Percentiles rank a stretch among this genome's conserved stretches.
phyloP scores from a whole-genome alignment of 768 basidiomycete species.

The Kwoniella mangroviensis region DNA sequence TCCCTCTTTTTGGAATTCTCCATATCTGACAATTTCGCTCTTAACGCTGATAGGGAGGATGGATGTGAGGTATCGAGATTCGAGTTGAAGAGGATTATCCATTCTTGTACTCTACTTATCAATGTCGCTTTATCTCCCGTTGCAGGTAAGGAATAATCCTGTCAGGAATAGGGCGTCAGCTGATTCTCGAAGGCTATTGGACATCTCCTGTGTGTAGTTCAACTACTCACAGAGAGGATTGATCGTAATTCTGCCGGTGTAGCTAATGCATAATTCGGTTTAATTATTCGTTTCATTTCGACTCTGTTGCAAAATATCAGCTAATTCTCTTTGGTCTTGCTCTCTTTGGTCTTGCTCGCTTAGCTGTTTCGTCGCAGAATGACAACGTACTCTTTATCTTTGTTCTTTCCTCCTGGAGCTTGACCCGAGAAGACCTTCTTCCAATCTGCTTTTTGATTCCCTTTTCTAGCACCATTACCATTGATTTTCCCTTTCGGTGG shows the following conservation, averaged over 20 bases:
- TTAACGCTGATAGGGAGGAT: constrained; percentile 44
- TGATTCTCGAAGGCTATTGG: neutral
- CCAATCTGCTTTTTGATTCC: constrained; percentile 53
- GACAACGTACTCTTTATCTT: neutral
- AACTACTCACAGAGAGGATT: constrained; percentile 33
- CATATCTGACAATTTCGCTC: constrained; percentile 39
- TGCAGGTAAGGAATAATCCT: constrained; percentile 44
- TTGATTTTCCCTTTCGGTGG: constrained; percentile 30
- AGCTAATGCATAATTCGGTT: constrained; percentile 53
- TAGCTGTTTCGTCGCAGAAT: too few relatives aligned
- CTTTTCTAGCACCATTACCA: constrained; percentile 16
- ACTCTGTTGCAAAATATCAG: constrained; percentile 21
- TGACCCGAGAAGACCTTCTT: constrained; percentile 52
- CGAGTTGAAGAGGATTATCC: constrained; percentile 56
- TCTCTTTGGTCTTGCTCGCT: too few relatives aligned
- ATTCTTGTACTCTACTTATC: constrained; percentile 45
- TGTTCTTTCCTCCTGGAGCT: constrained; percentile 4
- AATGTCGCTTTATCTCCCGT: constrained; percentile 48
- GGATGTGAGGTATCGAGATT: constrained; percentile 56
- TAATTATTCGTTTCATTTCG: constrained; percentile 46
- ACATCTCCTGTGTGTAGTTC: too few relatives aligned
- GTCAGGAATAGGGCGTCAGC: too few relatives aligned
- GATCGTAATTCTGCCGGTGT: constrained; percentile 45
- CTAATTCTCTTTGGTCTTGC: too few relatives aligned
- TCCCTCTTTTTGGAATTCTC: constrained; percentile 45